Evolutionary conservation across 176 grass and related monocot species (phyloP), one percentile per base, ranked within the genome.

Genomic region (Oryza glumipatula): DNA sequence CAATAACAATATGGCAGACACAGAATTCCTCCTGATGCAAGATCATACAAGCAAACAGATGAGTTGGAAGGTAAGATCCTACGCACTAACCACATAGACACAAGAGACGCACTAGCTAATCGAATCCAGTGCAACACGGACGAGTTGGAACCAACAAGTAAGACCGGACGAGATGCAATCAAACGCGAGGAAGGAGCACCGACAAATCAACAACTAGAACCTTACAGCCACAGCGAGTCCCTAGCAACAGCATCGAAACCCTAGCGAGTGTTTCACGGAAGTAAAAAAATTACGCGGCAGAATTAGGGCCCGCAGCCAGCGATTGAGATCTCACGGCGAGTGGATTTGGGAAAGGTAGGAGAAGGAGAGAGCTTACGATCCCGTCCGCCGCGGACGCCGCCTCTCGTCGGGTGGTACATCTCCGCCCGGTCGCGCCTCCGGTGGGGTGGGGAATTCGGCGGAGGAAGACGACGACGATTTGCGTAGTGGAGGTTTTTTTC

Each of bases 371-470:
- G 77, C 96, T 92, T 94, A 98, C 96, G 93, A 82, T 98, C 96
- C 80, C 93, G 91, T 21, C 93, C 96, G 77, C 96, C 96, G 45
- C 96, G 93, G 82, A 98, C 96, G 43, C 96, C 96, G 85, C 96
- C 96, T 89, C 96, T 87, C 26, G 96, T 88, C 3, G 96, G 96
- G 90, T 98, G 96, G 74, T 95, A 95, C 96, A 97, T 97, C 54
- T 80, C 73, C 51, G 5, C 51, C 5, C 51, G 51, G 16, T 56
- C 54, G 54, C 54, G 16, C 35, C 35, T 4, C 35, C 35, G 35
- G 4, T 21, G 6, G 19, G 17, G 6, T 8, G 19, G 11, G 6
- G n/a, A 56, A 85, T 11, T 19, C 46, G 71, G 52, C 19, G 43
- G 33, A 79, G 3, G 61, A 48, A 1, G 69, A 75, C 9, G 23